phyloP scores from a whole-genome alignment of 129 eudicot genomes.

The Sambucus nigra region DNA sequence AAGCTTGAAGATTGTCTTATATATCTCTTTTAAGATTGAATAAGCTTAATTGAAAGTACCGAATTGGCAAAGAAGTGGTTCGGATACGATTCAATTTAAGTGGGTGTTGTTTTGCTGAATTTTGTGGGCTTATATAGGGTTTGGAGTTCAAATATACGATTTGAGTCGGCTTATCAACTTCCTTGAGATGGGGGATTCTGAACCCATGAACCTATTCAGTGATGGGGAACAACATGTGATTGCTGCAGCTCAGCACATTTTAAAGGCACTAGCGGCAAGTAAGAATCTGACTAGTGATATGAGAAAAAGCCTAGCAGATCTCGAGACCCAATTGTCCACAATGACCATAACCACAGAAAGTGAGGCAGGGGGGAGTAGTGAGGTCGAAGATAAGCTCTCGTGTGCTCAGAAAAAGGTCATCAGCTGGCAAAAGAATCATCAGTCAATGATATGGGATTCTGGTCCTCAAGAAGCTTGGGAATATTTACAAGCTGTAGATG shows the following conservation, averaged over 20 bases:
- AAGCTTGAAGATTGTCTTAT: neutral
- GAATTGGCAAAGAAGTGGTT: neutral
- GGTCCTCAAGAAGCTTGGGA: conserved; percentile 20
- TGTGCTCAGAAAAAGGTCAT: conserved; percentile 32
- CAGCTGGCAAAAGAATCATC: conserved; percentile 29
- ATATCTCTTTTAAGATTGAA: neutral
- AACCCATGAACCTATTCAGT: neutral
- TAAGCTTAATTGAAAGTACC: neutral
- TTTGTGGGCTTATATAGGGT: neutral
- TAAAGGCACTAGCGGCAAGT: conserved; percentile 30
- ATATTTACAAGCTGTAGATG: conserved; percentile 39
- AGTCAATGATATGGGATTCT: conserved; percentile 36
- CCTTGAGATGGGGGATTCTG: conserved; percentile 23
- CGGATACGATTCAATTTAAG: conserved; percentile 1
- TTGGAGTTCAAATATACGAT: neutral
- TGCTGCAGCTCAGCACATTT: conserved; percentile 36
- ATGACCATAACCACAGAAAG: conserved; percentile 11
- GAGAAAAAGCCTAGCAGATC: conserved; percentile 26
- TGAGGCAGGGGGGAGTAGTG: conserved; percentile 12
- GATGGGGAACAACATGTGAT: conserved; percentile 28
- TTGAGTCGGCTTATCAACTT: neutral
- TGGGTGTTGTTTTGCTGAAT: neutral
- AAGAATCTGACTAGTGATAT: conserved; percentile 18
- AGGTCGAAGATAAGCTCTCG: conserved; percentile 16
- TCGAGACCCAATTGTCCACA: conserved; percentile 26